A percentile compares a stretch with the other conserved stretches of the same genome.
Evolutionary conservation across 768 basidiomycete species (phyloP).

Genomic region (Trametopsis cervina): DNA sequence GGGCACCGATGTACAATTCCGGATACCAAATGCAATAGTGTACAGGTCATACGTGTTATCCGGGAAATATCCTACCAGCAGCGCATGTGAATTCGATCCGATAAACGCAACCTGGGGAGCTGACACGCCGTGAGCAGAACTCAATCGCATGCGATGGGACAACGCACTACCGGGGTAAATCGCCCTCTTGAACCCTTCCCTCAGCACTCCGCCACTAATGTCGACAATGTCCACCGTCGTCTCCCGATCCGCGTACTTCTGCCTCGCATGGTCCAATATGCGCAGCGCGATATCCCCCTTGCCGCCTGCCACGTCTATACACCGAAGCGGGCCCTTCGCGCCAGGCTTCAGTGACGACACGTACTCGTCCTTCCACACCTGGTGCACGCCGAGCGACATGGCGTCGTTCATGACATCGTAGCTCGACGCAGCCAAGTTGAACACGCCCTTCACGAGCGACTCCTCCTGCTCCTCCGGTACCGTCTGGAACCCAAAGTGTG

Average conservation of each 20-base stretch:
- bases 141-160: slow-evolving; percentile 1
- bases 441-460: slow-evolving; percentile 84
- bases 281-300: slow-evolving; percentile 96
- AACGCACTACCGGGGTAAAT: slow-evolving; percentile 94
- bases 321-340: slow-evolving; percentile 62
- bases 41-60: slow-evolving; percentile 90
- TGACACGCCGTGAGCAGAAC: slow-evolving; percentile 25
- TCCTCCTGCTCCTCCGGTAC: slow-evolving; percentile 87
- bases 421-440: slow-evolving; percentile 89
- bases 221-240: slow-evolving; percentile 87
- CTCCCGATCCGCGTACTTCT: slow-evolving; percentile 85
- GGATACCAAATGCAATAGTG: slow-evolving; percentile 97
- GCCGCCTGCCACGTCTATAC: slow-evolving; percentile 95
- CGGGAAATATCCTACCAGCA: slow-evolving; percentile 60
- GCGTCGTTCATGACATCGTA: slow-evolving; percentile 99
- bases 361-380: slow-evolving; percentile 94
- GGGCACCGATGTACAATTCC: slow-evolving; percentile 92
- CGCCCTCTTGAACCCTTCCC: slow-evolving; percentile 94
- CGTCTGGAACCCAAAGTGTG: slow-evolving; percentile 92
- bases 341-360: slow-evolving; percentile 73
- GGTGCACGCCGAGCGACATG: slow-evolving; percentile 93
- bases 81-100: slow-evolving; percentile 85
- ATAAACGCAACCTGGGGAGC: slow-evolving; percentile 91
- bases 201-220: slow-evolving; percentile 93
- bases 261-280: slow-evolving; percentile 85